Evolutionary conservation across 768 basidiomycete genomes (phyloP), one percentile per base, ranked within the genome.

Genomic region (Imleria badia): DNA sequence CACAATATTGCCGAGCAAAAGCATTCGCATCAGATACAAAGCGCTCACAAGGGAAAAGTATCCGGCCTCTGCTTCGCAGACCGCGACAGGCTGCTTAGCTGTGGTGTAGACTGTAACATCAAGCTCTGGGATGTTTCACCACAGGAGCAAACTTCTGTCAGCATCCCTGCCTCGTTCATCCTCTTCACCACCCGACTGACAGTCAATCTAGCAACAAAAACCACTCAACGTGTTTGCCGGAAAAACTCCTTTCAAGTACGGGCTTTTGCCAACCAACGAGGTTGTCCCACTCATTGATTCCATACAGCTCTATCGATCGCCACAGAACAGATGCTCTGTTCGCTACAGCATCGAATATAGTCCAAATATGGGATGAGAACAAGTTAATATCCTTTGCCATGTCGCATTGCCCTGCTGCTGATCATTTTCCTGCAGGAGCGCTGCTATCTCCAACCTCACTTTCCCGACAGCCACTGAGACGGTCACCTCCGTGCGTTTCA

Each of bases 341-440:
- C 62, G 96, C 94, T 1, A 95, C 96, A 0, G 94, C 94, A 3
- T 96, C 94, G 0, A 92, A 88, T 62, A 81, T 83, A 45, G 94
- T 99, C 8, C 96, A 98, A 69, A 81, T 99, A 60, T 99, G 97
- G 97, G 97, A 99, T 62, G 94, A 98, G 72, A 95, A 88, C 35
- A 93, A 93, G 91, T 93, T 34, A 15, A 3, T 60, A 11, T 33
- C 39, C 33, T 42, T 40, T 39, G 15, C 20, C 22, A 10, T 38
- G 12, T 17, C 15, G 15, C 19, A 14, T 38, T 22, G 49, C 1
- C 19, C n/a, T 36, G 30, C 20, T 39, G 29, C 35, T 70, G 6
- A 70, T 47, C 14, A 13, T 35, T 48, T 43, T 26, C 13, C 51
- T 29, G 4, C 54, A 93, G 91, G 78, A 92, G 86, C 51, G 83